A percentile compares a stretch with the other conserved stretches of the same genome.
These are phyloP conservation scores for Aspergillus sclerotioniger DNA, from an alignment of 495 filamentous ascomycete species.

Conservation along the genomic window DNA sequence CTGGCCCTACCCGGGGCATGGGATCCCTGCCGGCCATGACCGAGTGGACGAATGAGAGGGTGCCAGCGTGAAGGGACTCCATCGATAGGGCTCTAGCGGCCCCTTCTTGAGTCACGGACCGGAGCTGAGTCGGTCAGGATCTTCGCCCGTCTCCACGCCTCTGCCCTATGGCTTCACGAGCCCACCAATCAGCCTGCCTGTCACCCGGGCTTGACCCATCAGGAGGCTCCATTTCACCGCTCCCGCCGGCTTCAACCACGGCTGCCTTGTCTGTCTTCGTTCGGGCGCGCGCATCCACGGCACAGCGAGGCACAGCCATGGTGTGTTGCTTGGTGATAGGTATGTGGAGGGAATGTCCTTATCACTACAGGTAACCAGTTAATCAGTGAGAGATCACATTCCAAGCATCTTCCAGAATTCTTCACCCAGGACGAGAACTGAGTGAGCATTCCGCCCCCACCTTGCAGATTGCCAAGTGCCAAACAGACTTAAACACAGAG, in stretches of 20 bases:
- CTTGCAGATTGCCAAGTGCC: background rate
- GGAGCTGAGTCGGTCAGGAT: constrained; percentile 8
- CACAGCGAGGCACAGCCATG: background rate
- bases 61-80: constrained; percentile 18
- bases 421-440: too few relatives aligned
- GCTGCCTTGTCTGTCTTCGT: background rate
- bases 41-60: constrained; percentile 13
- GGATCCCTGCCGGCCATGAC: constrained; percentile 8
- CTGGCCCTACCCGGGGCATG: constrained; percentile 10
- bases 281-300: background rate
- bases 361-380: too few relatives aligned
- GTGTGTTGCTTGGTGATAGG: background rate
- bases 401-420: background rate
- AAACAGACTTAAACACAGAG: background rate
- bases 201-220: constrained; percentile 6
- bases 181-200: constrained; percentile 3
- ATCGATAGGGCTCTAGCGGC: constrained; percentile 19
- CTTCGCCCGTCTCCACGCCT: constrained; percentile 1
- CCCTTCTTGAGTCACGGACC: constrained; percentile 9
- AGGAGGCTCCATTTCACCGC: constrained; percentile 17
- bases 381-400: background rate
- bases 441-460: background rate
- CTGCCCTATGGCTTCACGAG: constrained; percentile 6
- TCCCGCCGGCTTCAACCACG: constrained; percentile 2
- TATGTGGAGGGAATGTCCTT: background rate